Percentiles rank a stretch among this genome's conserved stretches.
These are phyloP conservation scores for Flagelloscypha sp. DNA, from an alignment of 768 basidiomycete species.

Conservation along the genomic window DNA sequence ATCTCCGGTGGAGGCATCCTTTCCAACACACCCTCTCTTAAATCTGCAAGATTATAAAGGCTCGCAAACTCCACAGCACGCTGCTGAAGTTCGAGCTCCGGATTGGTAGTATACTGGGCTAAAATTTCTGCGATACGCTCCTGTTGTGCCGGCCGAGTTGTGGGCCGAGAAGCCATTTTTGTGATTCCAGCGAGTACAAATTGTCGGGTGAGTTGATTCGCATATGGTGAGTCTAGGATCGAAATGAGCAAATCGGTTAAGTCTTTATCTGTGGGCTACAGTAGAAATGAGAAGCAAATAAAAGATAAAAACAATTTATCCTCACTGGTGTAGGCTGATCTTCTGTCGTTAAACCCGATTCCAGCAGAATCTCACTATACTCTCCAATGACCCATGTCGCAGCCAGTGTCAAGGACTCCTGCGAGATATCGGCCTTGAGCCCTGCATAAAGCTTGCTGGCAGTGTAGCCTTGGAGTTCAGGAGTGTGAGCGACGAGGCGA, in stretches of 20 bases:
- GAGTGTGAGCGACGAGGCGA: constrained; percentile 91
- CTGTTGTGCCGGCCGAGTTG: constrained; percentile 58
- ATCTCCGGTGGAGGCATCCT: constrained; percentile 99
- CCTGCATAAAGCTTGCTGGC: constrained; percentile 86
- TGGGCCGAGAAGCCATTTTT: constrained; percentile 79
- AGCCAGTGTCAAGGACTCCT: constrained; percentile 89
- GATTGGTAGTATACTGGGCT: constrained; percentile 75
- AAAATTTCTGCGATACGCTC: constrained; percentile 74
- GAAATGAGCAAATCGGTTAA: constrained; percentile 80
- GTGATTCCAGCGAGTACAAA: constrained; percentile 86
- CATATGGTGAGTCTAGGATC: constrained; percentile 88
- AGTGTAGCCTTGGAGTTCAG: constrained; percentile 93
- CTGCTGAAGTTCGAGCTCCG: constrained; percentile 93
- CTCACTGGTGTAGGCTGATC: constrained; percentile 64
- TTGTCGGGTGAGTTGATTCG: constrained; percentile 84
- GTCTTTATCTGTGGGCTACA: constrained; percentile 71
- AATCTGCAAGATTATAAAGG: constrained; percentile 69
- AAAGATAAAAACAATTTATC: constrained; percentile 1
- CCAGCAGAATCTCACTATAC: constrained; percentile 84
- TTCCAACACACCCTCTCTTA: constrained; percentile 81
- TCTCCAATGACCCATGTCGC: constrained; percentile 96
- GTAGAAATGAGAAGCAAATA: constrained; percentile 2
- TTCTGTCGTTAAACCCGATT: constrained; percentile 75
- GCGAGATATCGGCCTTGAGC: constrained; percentile 85
- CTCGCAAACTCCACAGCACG: constrained; percentile 91